phyloP scores from a whole-genome alignment of 129 eudicot genomes.

The Lonicera japonica region DNA sequence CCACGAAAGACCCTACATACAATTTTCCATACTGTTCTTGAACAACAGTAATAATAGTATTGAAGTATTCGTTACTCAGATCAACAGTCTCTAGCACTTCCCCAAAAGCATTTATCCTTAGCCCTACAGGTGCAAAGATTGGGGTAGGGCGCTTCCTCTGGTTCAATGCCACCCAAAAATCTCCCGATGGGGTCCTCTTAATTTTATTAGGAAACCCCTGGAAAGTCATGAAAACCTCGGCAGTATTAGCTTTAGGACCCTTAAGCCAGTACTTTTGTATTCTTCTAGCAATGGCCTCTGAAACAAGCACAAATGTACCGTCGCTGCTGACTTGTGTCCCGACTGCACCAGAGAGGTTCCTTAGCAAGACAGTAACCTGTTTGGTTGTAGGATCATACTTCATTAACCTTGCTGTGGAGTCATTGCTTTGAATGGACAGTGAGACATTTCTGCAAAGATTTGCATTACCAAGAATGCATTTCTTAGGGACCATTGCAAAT shows the following conservation, averaged over 20 bases:
- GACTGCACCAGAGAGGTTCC: background rate
- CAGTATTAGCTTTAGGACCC: background rate
- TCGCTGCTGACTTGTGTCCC: background rate
- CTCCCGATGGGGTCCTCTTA: background rate
- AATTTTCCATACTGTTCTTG: background rate
- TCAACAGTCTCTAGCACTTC: background rate
- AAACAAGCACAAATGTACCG: background rate
- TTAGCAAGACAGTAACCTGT: background rate
- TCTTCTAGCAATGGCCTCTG: background rate
- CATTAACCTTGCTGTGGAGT: background rate
- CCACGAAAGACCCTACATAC: background rate
- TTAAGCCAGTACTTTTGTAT: background rate
- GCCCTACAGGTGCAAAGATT: background rate
- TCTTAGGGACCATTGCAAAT: background rate
- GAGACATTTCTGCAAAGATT: background rate
- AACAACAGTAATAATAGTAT: background rate
- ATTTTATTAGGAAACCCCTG: background rate
- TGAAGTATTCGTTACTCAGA: background rate
- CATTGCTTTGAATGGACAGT: background rate
- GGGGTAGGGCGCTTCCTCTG: too few relatives aligned
- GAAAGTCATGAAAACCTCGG: background rate
- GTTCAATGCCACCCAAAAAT: background rate
- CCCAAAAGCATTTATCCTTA: background rate
- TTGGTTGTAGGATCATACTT: background rate
- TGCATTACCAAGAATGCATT: too few relatives aligned